Evolutionary conservation across 2,329 filamentous ascomycete species (phyloP).

Genomic region (Mycogone perniciosa): DNA sequence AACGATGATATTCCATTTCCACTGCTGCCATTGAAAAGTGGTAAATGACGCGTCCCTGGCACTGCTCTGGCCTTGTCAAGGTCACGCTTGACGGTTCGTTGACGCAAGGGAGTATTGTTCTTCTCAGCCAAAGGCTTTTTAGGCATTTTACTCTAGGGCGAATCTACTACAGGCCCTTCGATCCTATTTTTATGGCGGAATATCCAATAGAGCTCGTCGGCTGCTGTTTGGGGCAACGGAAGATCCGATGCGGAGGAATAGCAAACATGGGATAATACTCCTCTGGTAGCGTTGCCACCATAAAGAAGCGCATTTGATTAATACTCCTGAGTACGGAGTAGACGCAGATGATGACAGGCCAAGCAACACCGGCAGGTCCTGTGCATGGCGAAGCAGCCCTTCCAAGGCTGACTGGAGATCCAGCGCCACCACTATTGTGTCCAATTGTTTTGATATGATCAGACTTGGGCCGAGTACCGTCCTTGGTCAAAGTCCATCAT

Average conservation of each 20-base stretch:
- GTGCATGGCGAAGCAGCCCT: conserved; percentile 27
- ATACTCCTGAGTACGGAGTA: conserved; percentile 32
- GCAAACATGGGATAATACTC: conserved; percentile 27
- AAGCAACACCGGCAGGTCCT: conserved; percentile 31
- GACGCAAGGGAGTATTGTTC: too few species aligned
- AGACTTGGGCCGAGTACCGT: conserved; percentile 6
- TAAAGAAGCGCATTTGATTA: conserved; percentile 26
- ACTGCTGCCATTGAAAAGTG: too few species aligned
- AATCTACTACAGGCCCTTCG: too few species aligned
- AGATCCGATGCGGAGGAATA: conserved; percentile 36
- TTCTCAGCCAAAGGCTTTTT: too few species aligned
- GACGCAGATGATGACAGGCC: conserved; percentile 32
- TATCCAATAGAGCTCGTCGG: too few species aligned
- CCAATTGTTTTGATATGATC: conserved; percentile 16
- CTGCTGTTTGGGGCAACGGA: conserved; percentile 27
- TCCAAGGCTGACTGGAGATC: conserved; percentile 27
- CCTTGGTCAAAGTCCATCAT: too few species aligned
- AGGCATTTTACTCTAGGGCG: too few species aligned
- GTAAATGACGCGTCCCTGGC: too few species aligned
- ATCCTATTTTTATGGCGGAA: too few species aligned
- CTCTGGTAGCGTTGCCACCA: conserved; percentile 22
- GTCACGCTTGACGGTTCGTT: too few species aligned
- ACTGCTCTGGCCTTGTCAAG: too few species aligned
- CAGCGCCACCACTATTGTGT: conserved; percentile 18
- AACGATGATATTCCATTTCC: too few species aligned